Evolutionary conservation across 345 rosid species (phyloP), one percentile per base, ranked within the genome.

Genomic region (Eucalyptus tenuipes): DNA sequence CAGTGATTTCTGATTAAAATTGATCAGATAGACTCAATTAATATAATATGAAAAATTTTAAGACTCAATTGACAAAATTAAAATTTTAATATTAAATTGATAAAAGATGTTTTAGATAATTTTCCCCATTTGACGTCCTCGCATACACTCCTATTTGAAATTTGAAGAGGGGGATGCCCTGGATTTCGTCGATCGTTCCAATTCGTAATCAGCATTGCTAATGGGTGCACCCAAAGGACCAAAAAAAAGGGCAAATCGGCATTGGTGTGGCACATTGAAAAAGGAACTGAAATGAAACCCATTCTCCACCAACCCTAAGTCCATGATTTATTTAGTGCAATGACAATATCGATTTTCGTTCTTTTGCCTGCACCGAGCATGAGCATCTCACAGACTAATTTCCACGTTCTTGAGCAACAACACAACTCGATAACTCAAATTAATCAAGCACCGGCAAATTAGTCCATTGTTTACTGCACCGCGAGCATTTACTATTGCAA

Each of bases 1-100:
- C 24, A 0, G 24, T 52, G 24, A 24, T 24, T 55, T 55, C 3
- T 2, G 0, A 55, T 24, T 55, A 55, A 55, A 55, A 55, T 55
- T 55, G 3, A 55, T 55, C 6, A 0, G 6, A 55, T 55, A 4
- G 13, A 55, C 29, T 24, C 3, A 55, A 24, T 55, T 22, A 24
- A 24, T 3, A 55, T 22, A 55, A 24, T 22, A 22, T 24, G 1
- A 55, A 55, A 55, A 24, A 2, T 0, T 55, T 55, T 24, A 55
- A 18, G 3, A 55, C 29, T 55, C 6, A 55, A 55, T 55, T 3
- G 5, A 55, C 3, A 55, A 22, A 55, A 24, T 55, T 55, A 55
- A 5, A 55, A 55, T 9, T 4, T 2, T 2, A 55, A 4, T 8
- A 55, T 20, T 20, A 24, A 55, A 24, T 24, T 55, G 29, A 55